These are phyloP conservation scores for Fagopyrum tataricum DNA, from an alignment of 148 eudicot genomes.

Conservation along the genomic window DNA sequence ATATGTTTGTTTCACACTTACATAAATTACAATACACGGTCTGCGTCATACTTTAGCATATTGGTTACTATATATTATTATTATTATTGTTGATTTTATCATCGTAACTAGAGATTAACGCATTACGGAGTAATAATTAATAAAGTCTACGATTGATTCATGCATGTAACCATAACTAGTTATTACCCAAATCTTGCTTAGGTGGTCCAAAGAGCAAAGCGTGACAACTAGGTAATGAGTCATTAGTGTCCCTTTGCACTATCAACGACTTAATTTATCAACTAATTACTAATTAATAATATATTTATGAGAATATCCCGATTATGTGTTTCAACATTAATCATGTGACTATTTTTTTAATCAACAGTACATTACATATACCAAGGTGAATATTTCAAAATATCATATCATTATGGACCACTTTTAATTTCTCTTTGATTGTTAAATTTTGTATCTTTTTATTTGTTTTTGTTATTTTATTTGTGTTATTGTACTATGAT, in stretches of 20 bases:
- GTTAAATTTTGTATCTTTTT: conserved; percentile 1
- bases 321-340: neutral
- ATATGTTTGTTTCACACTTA: too few relatives aligned
- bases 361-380: neutral
- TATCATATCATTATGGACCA: neutral
- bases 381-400: conserved; percentile 1
- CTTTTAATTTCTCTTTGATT: neutral
- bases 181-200: neutral
- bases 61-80: too few relatives aligned
- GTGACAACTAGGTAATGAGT: neutral
- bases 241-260: neutral
- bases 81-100: too few relatives aligned
- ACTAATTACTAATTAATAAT: neutral
- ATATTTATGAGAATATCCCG: neutral
- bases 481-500: neutral
- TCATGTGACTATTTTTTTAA: neutral
- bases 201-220: neutral
- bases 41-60: too few relatives aligned
- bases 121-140: too few relatives aligned
- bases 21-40: too few relatives aligned
- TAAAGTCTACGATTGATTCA: neutral
- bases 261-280: too few relatives aligned
- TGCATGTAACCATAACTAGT: neutral
- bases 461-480: neutral
- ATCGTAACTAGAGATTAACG: too few relatives aligned